Evolutionary conservation across 805 yeast species (phyloP), one percentile per base, ranked within the genome.

Genomic region (Vanderwaltozyma yarrowii): DNA sequence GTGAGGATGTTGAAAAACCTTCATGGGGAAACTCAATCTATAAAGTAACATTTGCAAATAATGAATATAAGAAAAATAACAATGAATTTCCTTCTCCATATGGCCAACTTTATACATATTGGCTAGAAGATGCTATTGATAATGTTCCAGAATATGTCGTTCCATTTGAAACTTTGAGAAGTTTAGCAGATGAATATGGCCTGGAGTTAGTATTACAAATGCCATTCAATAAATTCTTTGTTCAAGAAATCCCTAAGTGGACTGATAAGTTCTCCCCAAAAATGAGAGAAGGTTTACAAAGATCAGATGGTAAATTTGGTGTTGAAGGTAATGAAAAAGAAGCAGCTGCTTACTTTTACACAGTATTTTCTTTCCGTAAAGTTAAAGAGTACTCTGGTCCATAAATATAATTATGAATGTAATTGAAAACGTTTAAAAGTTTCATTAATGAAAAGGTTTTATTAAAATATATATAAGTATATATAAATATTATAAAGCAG

Each of bases 131-230:
- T 63, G 98, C 99, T 0, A 89, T 92, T 35, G 96, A 86, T 44
- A 80, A 92, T 51, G 96, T 92, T 18, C 97, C 97, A 0, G 99
- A 92, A 54, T 92, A 82, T 52, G 94, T 92, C 5, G 96, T 92
- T 6, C 97, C 96, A 1, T 87, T 92, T 60, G 96, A 89, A 52
- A 74, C 79, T 1, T 74, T 92, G 41, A 70, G 95, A 58, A 74
- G 80, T 39, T 62, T 89, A 38, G 94, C 96, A 32, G 85, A 80
- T 53, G 94, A 86, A 41, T 83, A 77, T 57, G 85, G 85, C 12
- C 61, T 89, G 44, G 80, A 76, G 40, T 62, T 92, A 41, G 71
- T 79, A 42, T 75, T 75, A 48, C 79, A 79, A 51, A 78, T 78
- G 66, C 79, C 83, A 37, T 89, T 92, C 50, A 72, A 80, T 46